Base-by-base conservation (phyloP, 345 rosid species). In the Lumnitzera racemosa region DNA sequence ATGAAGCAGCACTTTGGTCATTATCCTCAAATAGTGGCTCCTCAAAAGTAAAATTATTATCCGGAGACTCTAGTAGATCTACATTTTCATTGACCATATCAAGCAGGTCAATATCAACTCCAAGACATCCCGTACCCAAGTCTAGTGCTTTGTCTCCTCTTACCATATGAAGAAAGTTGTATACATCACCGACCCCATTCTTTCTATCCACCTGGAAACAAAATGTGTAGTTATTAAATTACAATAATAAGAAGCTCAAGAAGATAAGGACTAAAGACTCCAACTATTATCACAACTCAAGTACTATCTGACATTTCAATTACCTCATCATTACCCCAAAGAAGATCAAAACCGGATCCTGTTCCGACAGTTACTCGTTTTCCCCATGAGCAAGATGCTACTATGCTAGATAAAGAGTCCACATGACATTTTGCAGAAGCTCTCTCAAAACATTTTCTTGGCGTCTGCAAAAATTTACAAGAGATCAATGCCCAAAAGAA, bases 301-400 rank as follows among this genome's bases (percentile, higher is more conserved):
- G 43, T 36, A 36, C 43, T 2, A 36, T 36, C 7, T 6, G 9
- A 36, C 48, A 63, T 52, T 41, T 12, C 46, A 46, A 47, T 47
- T 62, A 79, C 88, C 83, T 81, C 83, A 59, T 81, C 72, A 57
- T 70, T 65, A 69, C 79, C 81, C 95, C 89, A 90, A 0, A 94
- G 78, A 46, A 94, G 31, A 63, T 94, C 97, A 74, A 94, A 94
- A 29, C 74, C 75, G 36, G 97, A 83, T 27, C 99, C 99, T 47
- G 99, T 94, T 54, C 99, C 99, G 56, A 94, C 97, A 41, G 87
- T 86, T 47, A 94, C 97, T 11, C 67, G 71, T 59, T 90, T 90
- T 5, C 99, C 99, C 97, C 99, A 94, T 5, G 97, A 83, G 73
- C 96, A 88, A 58, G 99, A 83, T 2, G 95, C 96, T 74, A 90